Conservation (phyloP, 2,329 filamentous ascomycete species). For the Sporothrix phasma region DNA sequence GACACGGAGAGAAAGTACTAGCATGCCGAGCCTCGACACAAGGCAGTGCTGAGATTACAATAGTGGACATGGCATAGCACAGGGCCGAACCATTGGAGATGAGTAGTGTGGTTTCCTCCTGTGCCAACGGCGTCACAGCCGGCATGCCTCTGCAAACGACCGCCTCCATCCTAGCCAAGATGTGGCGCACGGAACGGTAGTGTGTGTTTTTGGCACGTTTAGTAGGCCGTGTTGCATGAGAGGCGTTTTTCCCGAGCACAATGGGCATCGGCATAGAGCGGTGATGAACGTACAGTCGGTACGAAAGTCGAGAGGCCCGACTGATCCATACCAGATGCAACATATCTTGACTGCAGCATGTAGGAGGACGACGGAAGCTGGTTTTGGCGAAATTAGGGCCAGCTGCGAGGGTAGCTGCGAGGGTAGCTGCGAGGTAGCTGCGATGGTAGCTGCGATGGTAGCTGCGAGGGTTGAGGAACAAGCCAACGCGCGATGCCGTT, state of each 20-base stretch:
- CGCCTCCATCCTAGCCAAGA: background rate
- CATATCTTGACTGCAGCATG: background rate
- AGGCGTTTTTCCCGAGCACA: too few species aligned
- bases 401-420: background rate
- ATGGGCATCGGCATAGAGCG: background rate
- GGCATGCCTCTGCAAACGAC: background rate
- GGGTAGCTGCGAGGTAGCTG: background rate
- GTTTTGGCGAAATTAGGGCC: background rate
- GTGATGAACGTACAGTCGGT: background rate
- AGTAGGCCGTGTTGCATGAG: background rate
- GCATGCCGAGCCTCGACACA: background rate
- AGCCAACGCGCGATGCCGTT: background rate
- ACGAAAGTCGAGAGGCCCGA: too few species aligned
- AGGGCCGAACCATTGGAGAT: background rate
- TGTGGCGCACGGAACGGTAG: background rate
- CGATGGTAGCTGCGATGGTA: too few species aligned
- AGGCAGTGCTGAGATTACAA: background rate
- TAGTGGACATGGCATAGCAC: background rate
- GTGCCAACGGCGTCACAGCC: background rate
- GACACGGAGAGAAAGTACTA: constrained; percentile 37
- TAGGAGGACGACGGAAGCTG: background rate
- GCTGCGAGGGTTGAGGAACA: too few species aligned
- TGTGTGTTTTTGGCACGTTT: background rate
- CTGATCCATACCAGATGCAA: background rate
- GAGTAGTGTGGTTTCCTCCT: background rate